Conservation (phyloP, 306 rosid species). For the Cucumis melo region DNA sequence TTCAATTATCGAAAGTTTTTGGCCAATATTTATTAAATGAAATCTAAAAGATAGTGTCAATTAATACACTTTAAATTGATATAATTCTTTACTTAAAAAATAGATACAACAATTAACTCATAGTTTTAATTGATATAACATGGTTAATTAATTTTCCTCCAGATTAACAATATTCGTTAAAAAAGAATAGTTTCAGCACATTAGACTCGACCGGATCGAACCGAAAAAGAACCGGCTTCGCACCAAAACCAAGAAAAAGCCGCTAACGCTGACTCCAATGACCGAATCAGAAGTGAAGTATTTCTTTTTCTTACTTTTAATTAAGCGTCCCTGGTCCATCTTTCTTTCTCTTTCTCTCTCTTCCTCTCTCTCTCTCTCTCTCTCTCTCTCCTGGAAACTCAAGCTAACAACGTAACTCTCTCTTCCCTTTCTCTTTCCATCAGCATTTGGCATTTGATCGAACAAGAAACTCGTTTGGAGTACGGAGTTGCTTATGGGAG, state of each 20-base stretch:
- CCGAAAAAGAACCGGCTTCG: background rate
- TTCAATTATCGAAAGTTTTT: no score
- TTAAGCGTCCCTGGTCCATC: constrained; percentile 10
- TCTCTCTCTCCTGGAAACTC: constrained; percentile 6
- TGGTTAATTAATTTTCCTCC: no score
- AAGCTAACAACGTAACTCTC: constrained; percentile 9
- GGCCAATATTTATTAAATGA: no score
- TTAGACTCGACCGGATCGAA: background rate
- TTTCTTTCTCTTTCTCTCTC: background rate
- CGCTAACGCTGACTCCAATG: constrained; percentile 9
- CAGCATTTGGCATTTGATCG: constrained; percentile 8
- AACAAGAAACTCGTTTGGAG: background rate
- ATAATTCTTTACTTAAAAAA: no score
- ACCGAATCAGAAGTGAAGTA: constrained; percentile 11
- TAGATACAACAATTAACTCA: no score
- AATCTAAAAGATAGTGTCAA: no score
- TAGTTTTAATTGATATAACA: no score
- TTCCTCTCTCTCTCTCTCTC: background rate
- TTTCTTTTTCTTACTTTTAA: constrained; percentile 3
- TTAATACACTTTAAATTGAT: no score
- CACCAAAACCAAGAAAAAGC: background rate
- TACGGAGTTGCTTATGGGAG: constrained; percentile 4
- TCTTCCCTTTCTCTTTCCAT: constrained; percentile 2
- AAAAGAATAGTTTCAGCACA: background rate
- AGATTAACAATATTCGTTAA: background rate